Base-by-base conservation (phyloP, 139 green algal species). In the Asterochloris sp. region DNA sequence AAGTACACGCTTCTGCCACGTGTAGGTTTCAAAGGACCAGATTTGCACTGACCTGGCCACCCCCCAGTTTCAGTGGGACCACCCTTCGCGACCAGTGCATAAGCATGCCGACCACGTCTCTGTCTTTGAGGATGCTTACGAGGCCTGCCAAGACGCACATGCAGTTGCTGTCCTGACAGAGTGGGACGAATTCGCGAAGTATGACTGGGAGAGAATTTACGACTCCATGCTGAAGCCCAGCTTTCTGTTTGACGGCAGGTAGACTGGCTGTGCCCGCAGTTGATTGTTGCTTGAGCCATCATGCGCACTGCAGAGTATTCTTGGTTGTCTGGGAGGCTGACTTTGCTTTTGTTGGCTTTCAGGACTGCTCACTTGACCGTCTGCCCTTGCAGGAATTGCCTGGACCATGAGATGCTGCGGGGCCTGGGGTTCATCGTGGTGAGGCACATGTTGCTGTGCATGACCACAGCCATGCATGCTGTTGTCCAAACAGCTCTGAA, bases 131-230 rank as follows among this genome's bases (percentile, higher is more conserved):
- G 87, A 94, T 67, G 77, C 90, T 1, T 90, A 91, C 21, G 89
- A 95, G 26, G 95, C 95, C 0, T 74, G 67, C 76, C 28, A 93
- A 54, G 96, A 86, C 64, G 88, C 94, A 14, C 96, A 98, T 82
- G 96, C 88, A 62, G 88, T 99, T 24, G 93, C 88, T 83, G 85
- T 99, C 11, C 89, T 99, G 73, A 99, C 97, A 13, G 97, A 99
- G 91, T 99, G 97, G 97, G 97, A 99, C 81, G 90, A 97, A 87
- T 99, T 99, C 92, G 99, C 98, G 90, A 84, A 27, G 13, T 85
- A 92, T 21, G 92, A 96, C 85, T 95, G 87, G 74, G 75, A 93
- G 83, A 69, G 74, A 62, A 92, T 92, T 15, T 94, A 92, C 60
- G 93, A 96, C 86, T 94, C 75, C 78, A 99, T 99, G 97, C 84